These are phyloP conservation scores for Rusavskia elegans DNA, from an alignment of 495 filamentous ascomycete genomes.

Conservation along the genomic window DNA sequence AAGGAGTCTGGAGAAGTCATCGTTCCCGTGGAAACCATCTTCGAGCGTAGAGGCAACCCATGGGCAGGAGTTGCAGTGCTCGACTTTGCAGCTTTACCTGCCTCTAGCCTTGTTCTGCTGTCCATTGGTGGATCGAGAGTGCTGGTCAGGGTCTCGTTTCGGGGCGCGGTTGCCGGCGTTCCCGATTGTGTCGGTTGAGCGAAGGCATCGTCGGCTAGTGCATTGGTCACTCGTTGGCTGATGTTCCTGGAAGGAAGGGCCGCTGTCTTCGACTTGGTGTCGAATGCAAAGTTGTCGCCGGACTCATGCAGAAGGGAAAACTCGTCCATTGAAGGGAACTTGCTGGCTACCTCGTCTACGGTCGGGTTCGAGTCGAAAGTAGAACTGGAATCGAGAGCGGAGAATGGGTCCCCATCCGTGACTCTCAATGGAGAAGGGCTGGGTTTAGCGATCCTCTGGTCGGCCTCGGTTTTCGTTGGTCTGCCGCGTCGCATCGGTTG, in stretches of 20 bases:
- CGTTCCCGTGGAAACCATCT: slow-evolving; percentile 85
- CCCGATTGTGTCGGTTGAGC: slow-evolving; percentile 28
- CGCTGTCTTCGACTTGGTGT: slow-evolving; percentile 31
- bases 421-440: slow-evolving; percentile 61
- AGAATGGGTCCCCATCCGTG: slow-evolving; percentile 72
- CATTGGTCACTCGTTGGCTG: slow-evolving; percentile 60
- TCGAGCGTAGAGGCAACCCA: slow-evolving; percentile 31
- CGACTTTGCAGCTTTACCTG: background rate
- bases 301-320: slow-evolving; percentile 82
- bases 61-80: background rate
- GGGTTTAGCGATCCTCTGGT: slow-evolving; percentile 35
- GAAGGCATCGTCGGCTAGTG: slow-evolving; percentile 83
- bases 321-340: slow-evolving; percentile 85
- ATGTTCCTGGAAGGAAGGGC: slow-evolving; percentile 39
- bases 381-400: slow-evolving; percentile 57
- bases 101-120: background rate
- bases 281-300: slow-evolving; percentile 79
- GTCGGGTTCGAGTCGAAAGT: slow-evolving; percentile 26
- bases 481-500: slow-evolving; percentile 87
- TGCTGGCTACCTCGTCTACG: slow-evolving; percentile 61
- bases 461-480: slow-evolving; percentile 39
- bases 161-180: slow-evolving; percentile 13
- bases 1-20: slow-evolving; percentile 71
- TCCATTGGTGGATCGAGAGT: background rate
- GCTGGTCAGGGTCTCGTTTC: slow-evolving; percentile 2